Base-by-base conservation (phyloP, 768 basidiomycete genomes). In the Leccinum imitatum region DNA sequence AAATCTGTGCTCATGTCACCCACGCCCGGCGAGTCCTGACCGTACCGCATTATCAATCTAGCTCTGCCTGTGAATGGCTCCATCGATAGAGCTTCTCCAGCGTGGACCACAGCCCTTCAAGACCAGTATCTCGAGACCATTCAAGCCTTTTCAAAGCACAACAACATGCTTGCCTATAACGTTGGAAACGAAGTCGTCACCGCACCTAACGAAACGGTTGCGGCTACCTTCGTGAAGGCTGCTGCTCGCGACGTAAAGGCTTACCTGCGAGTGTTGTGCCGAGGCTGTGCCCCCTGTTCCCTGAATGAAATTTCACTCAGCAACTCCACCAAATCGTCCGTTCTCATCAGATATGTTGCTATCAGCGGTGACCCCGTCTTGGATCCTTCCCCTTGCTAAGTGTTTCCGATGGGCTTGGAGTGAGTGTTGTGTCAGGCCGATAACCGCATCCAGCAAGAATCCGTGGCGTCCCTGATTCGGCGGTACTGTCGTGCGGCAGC, bases 171-270 rank as follows among this genome's bases (percentile, higher is more conserved):
- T 57, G 94, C 87, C 11, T 95, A 82, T 76, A 96, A 95, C 69
- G 81, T 97, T 60, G 95, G 93, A 19, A 97, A 97, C 68, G 95
- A 96, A 65, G 80, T 84, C 27, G 89, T 87, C 33, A 80, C 81
- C 25, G 70, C 79, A 9, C 52, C 76, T 25, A 80, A 82, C 46
- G 75, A 76, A 55, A 91, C 91, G 15, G 77, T 76, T 31, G 84
- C 87, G 9, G 85, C 87, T 15, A 82, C 93, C 5, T 97, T 84
- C 72, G 83, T 97, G 70, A 95, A 95, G 73, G 93, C 93, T 39
- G 95, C 95, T 21, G 92, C 93, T 27, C 86, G 95, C 41, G 95
- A 97, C 71, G 77, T 85, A 64, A 94, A 87, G 70, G 84, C 93
- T 6, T 96, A 94, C 73, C 79, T 97, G 85, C 89, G 62, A 68